Evolutionary conservation across 1,284 basidiomycete species (phyloP), one percentile per base, ranked within the genome.

Genomic region (Naganishia sp.): DNA sequence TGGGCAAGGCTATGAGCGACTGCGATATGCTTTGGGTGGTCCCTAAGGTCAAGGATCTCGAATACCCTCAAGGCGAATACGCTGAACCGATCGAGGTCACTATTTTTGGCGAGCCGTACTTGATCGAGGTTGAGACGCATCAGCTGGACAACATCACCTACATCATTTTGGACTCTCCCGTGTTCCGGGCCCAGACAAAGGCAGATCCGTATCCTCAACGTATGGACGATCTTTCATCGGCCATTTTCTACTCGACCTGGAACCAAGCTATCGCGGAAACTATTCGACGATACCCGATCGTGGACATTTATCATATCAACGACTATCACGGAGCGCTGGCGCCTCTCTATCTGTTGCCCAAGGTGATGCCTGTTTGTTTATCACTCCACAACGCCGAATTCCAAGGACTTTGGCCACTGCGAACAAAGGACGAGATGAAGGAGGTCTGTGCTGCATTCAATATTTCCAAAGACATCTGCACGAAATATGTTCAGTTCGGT

Each of bases 351-450:
- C 84, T 95, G 21, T 84, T 95, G 16, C 92, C 92, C 52, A 91
- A 91, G 79, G 87, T 95, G 68, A 81, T 94, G 57, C 92, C 92
- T 0, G 85, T 88, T 72, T 94, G 92, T 80, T 82, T 94, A 43
- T 94, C 92, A n/a, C 84, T 95, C 25, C 92, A 95, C 83, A 95
- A 94, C 72, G 92, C 92, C 75, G 92, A 95, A 79, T 95, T 94
- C 84, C 92, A 95, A 77, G 92, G 92, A 81, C 84, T 94, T 28
- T 94, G 92, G 92, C 92, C 92, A 13, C 84, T 94, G 36, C 87
- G 92, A 63, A 94, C 92, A 49, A 94, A 95, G 82, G 92, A 94
- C 76, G 92, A 94, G 79, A 93, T 94, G 90, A 94, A 93, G 82
- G 92, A 95, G 77, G 92, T 95, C 55, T 95, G 92, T 77, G 93